phyloP scores from a whole-genome alignment of 2,329 filamentous ascomycete species.

The Harringtonia lauricola region DNA sequence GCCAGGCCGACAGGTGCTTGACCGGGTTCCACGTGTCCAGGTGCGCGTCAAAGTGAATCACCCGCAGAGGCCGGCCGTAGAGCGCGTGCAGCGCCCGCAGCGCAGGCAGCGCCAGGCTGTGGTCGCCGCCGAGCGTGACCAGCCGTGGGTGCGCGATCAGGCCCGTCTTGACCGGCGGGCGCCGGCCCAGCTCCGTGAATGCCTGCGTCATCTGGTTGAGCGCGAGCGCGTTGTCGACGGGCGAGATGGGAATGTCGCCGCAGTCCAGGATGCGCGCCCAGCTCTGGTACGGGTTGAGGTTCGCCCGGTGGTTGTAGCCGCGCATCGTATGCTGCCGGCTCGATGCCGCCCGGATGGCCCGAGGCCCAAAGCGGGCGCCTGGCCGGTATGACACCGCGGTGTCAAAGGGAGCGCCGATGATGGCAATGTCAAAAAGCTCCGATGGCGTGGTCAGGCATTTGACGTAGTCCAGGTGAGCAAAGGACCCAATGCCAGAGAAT shows the following conservation, averaged over 20 bases:
- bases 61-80: constrained; percentile 52
- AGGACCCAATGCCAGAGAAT: constrained; percentile 65
- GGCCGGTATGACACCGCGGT: constrained; percentile 62
- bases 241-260: constrained; percentile 79
- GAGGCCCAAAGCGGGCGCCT: constrained; percentile 73
- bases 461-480: constrained; percentile 58
- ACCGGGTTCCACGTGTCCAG: constrained; percentile 78
- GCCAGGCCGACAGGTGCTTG: constrained; percentile 71
- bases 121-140: constrained; percentile 63
- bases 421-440: constrained; percentile 57
- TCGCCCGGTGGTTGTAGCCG: constrained; percentile 72
- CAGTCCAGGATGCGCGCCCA: constrained; percentile 80
- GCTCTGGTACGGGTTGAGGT: constrained; percentile 70
- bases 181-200: constrained; percentile 53
- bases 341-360: constrained; percentile 76
- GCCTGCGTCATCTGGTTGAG: constrained; percentile 76
- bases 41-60: constrained; percentile 69
- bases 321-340: constrained; percentile 69
- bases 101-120: constrained; percentile 59
- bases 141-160: constrained; percentile 37
- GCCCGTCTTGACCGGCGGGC: constrained; percentile 21
- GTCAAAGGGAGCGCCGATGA: constrained; percentile 65
- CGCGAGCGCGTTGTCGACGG: constrained; percentile 76
- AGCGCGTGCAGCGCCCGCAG: constrained; percentile 53
- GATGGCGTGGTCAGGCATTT: constrained; percentile 58